Evolutionary conservation across 345 rosid genomes (phyloP).

Genomic region (Iberis pinnata): DNA sequence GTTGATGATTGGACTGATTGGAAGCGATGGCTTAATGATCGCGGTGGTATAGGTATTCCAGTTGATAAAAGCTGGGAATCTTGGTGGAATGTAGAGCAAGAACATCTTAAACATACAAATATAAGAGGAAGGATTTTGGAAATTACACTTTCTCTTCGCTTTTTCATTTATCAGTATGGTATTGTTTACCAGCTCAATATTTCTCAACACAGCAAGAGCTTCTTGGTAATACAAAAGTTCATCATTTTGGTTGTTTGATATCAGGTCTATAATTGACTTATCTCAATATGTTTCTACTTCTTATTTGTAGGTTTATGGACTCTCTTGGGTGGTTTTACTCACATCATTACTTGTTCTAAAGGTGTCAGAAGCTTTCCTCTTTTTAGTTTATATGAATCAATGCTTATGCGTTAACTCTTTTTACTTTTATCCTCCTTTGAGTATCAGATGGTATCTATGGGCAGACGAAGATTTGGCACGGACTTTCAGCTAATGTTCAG

Average conservation of each 20-base stretch:
- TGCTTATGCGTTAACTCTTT: neutral
- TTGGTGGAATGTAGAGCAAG: constrained; percentile 91
- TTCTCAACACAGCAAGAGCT: constrained; percentile 52
- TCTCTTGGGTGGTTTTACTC: constrained; percentile 78
- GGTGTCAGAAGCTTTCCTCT: constrained; percentile 37
- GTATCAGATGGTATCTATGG: constrained; percentile 75
- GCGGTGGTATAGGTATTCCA: constrained; percentile 79
- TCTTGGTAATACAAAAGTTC: constrained; percentile 41
- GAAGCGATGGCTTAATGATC: constrained; percentile 94
- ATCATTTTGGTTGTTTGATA: constrained; percentile 10
- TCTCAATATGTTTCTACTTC: neutral
- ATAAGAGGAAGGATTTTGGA: constrained; percentile 62
- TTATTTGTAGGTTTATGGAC: constrained; percentile 64
- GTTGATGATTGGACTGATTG: constrained; percentile 98
- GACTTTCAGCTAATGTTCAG: constrained; percentile 89
- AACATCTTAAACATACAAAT: constrained; percentile 61
- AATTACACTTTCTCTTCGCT: constrained; percentile 63
- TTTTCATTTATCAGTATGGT: constrained; percentile 83
- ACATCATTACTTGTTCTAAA: constrained; percentile 60
- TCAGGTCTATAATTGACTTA: constrained; percentile 3
- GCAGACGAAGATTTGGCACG: constrained; percentile 62
- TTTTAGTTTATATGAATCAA: constrained; percentile 3
- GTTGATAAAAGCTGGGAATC: constrained; percentile 86
- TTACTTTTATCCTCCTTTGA: neutral
- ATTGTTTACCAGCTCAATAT: constrained; percentile 94